phyloP scores from a whole-genome alignment of 441 rosid species.

The Eutrema salsugineum region DNA sequence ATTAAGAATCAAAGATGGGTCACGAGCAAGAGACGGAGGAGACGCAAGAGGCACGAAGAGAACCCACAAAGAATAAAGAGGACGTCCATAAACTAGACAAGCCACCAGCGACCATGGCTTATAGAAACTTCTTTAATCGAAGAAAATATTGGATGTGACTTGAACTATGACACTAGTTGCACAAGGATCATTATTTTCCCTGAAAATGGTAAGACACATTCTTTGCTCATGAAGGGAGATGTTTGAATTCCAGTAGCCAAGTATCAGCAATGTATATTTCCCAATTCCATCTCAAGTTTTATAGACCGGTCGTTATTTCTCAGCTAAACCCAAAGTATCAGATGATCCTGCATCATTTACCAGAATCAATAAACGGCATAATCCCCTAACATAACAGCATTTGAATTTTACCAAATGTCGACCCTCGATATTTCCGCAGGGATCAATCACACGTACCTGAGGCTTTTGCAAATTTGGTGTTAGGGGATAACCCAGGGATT shows the following conservation, averaged over 20 bases:
- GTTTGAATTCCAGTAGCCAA: constrained; percentile 25
- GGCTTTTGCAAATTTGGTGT: constrained; percentile 18
- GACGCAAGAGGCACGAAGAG: constrained; percentile 6
- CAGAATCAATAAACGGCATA: constrained; percentile 14
- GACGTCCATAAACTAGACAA: constrained; percentile 4
- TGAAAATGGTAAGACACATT: background rate
- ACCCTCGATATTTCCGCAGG: constrained; percentile 5
- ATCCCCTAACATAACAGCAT: constrained; percentile 18
- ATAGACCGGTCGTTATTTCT: constrained; percentile 16
- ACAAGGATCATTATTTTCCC: background rate
- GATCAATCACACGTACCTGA: constrained; percentile 31
- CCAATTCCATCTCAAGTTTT: constrained; percentile 29
- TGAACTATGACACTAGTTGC: constrained; percentile 1
- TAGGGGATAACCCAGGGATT: constrained; percentile 23
- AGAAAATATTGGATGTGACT: background rate
- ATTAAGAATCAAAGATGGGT: background rate
- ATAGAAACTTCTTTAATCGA: constrained; percentile 1
- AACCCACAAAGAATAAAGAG: background rate
- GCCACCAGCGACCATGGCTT: background rate
- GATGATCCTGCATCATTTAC: constrained; percentile 34
- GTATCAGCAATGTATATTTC: constrained; percentile 16
- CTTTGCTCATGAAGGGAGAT: background rate
- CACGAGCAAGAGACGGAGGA: background rate
- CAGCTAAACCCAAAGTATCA: constrained; percentile 24
- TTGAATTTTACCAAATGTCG: constrained; percentile 26